phyloP scores from a whole-genome alignment of 2,329 filamentous ascomycete species.

The Pochonia chlamydosporia region DNA sequence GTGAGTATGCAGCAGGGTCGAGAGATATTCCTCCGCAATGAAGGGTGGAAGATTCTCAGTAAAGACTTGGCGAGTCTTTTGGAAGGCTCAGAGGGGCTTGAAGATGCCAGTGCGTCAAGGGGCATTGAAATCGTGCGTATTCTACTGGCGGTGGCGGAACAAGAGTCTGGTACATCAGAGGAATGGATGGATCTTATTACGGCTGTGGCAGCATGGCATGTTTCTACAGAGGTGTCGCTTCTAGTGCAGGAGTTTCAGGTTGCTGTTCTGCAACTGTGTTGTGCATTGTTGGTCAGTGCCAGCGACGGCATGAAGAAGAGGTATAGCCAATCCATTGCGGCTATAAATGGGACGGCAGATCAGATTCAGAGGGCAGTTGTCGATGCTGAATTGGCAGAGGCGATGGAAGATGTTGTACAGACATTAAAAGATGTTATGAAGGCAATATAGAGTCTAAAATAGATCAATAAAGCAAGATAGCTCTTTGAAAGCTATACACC shows the following conservation, averaged over 20 bases:
- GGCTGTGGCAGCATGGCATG: slow-evolving; percentile 41
- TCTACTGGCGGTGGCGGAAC: slow-evolving; percentile 46
- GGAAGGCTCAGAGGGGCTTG: slow-evolving; percentile 17
- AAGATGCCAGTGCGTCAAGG: slow-evolving; percentile 30
- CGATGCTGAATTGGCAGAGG: slow-evolving; percentile 29
- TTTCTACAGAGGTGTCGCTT: slow-evolving; percentile 23
- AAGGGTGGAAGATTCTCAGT: slow-evolving; percentile 49
- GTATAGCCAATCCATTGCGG: slow-evolving; percentile 44
- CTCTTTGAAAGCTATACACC: too few species aligned
- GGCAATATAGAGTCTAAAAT: not conserved
- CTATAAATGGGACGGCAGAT: slow-evolving; percentile 41
- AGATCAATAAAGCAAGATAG: too few species aligned
- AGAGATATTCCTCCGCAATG: slow-evolving; percentile 40
- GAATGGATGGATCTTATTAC: slow-evolving; percentile 54
- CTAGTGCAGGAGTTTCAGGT: slow-evolving; percentile 43
- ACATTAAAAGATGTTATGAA: slow-evolving; percentile 21
- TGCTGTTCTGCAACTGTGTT: slow-evolving; percentile 50
- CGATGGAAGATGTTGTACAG: slow-evolving; percentile 39
- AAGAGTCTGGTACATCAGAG: slow-evolving; percentile 40
- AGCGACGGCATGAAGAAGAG: slow-evolving; percentile 40
- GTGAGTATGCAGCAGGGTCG: slow-evolving; percentile 42
- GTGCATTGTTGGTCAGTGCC: slow-evolving; percentile 43
- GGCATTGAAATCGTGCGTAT: slow-evolving; percentile 52
- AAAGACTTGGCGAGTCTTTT: slow-evolving; percentile 43
- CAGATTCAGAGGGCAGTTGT: slow-evolving; percentile 32